These are phyloP conservation scores for Hypoxylon perforatum DNA, from an alignment of 495 filamentous ascomycete species.

Conservation along the genomic window DNA sequence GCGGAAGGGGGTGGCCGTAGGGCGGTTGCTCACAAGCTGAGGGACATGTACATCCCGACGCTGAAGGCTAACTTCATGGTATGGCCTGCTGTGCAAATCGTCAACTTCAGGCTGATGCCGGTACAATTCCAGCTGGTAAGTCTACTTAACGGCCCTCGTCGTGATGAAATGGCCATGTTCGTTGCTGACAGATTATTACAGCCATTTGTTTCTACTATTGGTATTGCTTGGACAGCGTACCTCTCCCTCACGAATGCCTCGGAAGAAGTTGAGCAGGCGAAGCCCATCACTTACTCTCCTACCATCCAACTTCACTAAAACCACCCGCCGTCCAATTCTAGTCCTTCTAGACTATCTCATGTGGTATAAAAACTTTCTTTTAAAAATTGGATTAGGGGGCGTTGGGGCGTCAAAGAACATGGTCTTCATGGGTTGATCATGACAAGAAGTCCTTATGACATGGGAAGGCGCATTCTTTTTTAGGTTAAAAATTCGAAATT, in stretches of 20 bases:
- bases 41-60: conserved; percentile 91
- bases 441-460: conserved; percentile 4
- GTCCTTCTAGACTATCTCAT: conserved; percentile 3
- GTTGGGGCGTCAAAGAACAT: conserved; percentile 25
- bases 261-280: conserved; percentile 64
- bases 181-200: conserved; percentile 48
- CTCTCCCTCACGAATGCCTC: conserved; percentile 92
- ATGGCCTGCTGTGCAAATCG: conserved; percentile 95
- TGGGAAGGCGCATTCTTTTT: conserved; percentile 20
- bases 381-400: conserved; percentile 16
- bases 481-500: conserved; percentile 11
- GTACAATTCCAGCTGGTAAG: conserved; percentile 97
- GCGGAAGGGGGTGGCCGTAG: conserved; percentile 91
- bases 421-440: conserved; percentile 5
- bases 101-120: conserved; percentile 96
- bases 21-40: conserved; percentile 84
- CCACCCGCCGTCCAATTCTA: background rate
- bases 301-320: conserved; percentile 46
- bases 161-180: conserved; percentile 9
- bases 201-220: conserved; percentile 96
- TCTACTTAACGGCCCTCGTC: conserved; percentile 26
- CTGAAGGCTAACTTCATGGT: conserved; percentile 96
- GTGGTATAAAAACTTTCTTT: conserved; percentile 5
- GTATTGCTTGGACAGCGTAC: conserved; percentile 99
- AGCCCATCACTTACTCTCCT: conserved; percentile 43